Conservation (phyloP, 192 early-diverging fungal genomes). For the Phycomyces nitens region DNA sequence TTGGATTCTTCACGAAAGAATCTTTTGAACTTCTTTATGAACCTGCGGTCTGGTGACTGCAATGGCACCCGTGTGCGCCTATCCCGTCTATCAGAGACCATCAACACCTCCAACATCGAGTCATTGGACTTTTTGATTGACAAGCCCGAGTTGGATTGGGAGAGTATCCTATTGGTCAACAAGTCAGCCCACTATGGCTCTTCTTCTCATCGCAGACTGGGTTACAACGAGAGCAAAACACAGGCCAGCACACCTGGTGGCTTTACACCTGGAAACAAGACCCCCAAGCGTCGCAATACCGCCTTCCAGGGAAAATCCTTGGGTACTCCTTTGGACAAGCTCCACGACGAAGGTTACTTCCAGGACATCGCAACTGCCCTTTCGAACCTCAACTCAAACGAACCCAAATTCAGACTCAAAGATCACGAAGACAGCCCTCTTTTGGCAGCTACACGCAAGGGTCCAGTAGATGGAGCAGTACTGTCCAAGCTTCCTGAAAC, state of each 20-base stretch:
- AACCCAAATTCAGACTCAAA: slow-evolving; percentile 43
- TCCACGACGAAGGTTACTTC: slow-evolving; percentile 32
- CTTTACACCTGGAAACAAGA: slow-evolving; percentile 39
- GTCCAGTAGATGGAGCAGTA: slow-evolving; percentile 4
- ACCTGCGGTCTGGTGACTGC: slow-evolving; percentile 61
- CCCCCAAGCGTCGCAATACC: slow-evolving; percentile 29
- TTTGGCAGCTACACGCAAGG: slow-evolving; percentile 12
- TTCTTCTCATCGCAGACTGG: slow-evolving; percentile 35
- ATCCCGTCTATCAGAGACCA: slow-evolving; percentile 70
- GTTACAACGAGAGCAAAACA: slow-evolving; percentile 44
- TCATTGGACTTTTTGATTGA: slow-evolving; percentile 80
- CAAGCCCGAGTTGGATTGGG: slow-evolving; percentile 54
- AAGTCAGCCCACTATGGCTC: slow-evolving; percentile 34
- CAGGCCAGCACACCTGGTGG: slow-evolving; percentile 47
- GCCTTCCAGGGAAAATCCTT: slow-evolving; percentile 28
- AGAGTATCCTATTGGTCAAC: slow-evolving; percentile 43
- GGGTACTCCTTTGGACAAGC: slow-evolving; percentile 23
- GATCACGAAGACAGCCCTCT: slow-evolving; percentile 41
- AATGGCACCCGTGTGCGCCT: slow-evolving; percentile 70
- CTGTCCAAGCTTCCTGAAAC: neutral
- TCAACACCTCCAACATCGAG: slow-evolving; percentile 75
- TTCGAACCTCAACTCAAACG: slow-evolving; percentile 19
- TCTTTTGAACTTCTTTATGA: slow-evolving; percentile 84
- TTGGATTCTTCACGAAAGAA: slow-evolving; percentile 50
- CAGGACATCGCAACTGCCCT: slow-evolving; percentile 31